phyloP scores from a whole-genome alignment of 345 rosid genomes.

The Linum trigynum region DNA sequence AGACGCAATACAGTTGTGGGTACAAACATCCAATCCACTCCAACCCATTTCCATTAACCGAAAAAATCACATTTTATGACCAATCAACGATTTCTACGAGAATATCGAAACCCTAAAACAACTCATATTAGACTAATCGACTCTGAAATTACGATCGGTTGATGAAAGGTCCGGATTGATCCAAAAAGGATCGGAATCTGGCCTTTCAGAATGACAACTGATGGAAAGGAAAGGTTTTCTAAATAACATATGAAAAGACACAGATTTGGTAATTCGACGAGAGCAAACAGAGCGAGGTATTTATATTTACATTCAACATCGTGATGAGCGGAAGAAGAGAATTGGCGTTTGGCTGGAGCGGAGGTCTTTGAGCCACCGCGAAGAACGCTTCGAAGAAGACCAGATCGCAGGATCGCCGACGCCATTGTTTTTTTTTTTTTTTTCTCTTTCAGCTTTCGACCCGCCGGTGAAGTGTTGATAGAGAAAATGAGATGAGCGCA shows the following conservation, averaged over 20 bases:
- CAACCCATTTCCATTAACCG: no score
- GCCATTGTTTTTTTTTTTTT: constrained; percentile 35
- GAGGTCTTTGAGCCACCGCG: constrained; percentile 45
- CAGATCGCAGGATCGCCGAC: constrained; percentile 66
- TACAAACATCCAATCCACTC: neutral
- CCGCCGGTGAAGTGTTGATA: neutral
- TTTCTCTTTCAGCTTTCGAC: neutral
- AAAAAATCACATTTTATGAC: neutral
- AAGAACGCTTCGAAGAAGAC: constrained; percentile 46
- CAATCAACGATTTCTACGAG: neutral
- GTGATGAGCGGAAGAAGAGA: constrained; percentile 61
- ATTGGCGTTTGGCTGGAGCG: constrained; percentile 47
- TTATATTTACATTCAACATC: constrained; percentile 62
- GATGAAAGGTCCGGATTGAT: neutral
- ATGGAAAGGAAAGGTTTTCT: no score
- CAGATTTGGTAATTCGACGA: neutral
- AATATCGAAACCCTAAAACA: constrained; percentile 1
- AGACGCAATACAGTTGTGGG: neutral
- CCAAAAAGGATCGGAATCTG: no score
- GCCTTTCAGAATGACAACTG: no score
- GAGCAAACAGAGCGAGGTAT: neutral
- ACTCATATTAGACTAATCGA: constrained; percentile 6
- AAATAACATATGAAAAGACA: neutral
- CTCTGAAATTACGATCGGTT: neutral
- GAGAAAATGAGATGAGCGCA: neutral